phyloP scores from a whole-genome alignment of 495 filamentous ascomycete species.

The Letharia lupina region DNA sequence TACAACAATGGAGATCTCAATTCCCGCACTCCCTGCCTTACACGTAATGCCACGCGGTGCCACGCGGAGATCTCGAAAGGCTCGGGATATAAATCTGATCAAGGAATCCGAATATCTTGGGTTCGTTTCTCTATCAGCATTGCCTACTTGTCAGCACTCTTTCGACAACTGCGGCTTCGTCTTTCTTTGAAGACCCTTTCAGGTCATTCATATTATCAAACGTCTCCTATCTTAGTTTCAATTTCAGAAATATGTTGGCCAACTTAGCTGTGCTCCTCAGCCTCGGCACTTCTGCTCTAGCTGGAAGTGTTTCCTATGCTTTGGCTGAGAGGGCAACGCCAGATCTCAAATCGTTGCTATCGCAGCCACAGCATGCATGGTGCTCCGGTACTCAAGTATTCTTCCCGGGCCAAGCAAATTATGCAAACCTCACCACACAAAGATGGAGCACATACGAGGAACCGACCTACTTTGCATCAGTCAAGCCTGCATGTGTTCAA shows the following conservation, averaged over 20 bases:
- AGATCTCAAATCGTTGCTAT: background rate
- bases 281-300: background rate
- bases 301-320: background rate
- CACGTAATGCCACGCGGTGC: background rate
- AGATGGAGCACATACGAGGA: slow-evolving; percentile 23
- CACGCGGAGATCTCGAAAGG: background rate
- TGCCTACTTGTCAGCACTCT: background rate
- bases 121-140: background rate
- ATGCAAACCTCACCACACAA: slow-evolving; percentile 8
- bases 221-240: background rate
- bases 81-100: background rate
- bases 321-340: background rate
- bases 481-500: slow-evolving; percentile 26
- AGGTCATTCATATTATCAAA: background rate
- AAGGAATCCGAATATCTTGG: background rate
- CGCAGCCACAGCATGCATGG: background rate
- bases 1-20: background rate
- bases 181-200: background rate
- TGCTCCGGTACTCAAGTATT: background rate
- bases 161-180: background rate
- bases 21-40: background rate
- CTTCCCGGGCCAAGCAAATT: background rate
- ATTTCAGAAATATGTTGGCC: background rate
- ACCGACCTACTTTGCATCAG: slow-evolving; percentile 27
- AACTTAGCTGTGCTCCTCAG: background rate